phyloP scores from a whole-genome alignment of 2,329 filamentous ascomycete genomes.

The Monosporascus sp. region DNA sequence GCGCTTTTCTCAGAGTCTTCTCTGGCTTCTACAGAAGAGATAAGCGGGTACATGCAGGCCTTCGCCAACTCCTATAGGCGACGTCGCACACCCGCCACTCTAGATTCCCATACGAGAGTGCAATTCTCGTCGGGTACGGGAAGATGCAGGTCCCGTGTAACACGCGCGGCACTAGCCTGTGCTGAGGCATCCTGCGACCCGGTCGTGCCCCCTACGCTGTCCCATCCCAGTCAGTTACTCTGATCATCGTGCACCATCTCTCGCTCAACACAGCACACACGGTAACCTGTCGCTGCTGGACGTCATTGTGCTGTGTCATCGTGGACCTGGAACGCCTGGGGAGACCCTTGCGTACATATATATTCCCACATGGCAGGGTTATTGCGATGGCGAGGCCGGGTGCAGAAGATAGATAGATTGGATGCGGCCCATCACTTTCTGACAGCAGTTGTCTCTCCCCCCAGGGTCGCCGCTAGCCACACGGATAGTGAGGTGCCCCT shows the following conservation, averaged over 20 bases:
- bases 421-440: constrained; percentile 6
- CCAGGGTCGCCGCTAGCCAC: constrained; percentile 5
- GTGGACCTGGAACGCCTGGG: constrained; percentile 5
- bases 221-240: constrained; percentile 4
- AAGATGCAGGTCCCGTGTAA: constrained; percentile 24
- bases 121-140: constrained; percentile 27
- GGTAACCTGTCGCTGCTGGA: constrained; percentile 16
- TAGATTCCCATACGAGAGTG: constrained; percentile 21
- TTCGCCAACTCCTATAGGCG: constrained; percentile 15
- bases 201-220: constrained; percentile 9
- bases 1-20: constrained; percentile 7
- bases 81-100: constrained; percentile 12
- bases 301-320: constrained; percentile 11
- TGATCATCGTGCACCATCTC: constrained; percentile 8
- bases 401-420: constrained; percentile 7
- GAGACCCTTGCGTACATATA: constrained; percentile 18
- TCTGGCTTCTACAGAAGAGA: constrained; percentile 9
- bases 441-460: constrained; percentile 10
- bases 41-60: constrained; percentile 20
- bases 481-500: constrained; percentile 11
- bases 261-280: constrained; percentile 5
- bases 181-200: constrained; percentile 6
- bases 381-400: constrained; percentile 12
- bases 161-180: constrained; percentile 14
- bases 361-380: constrained; percentile 19